Base-by-base conservation (phyloP, 2,329 filamentous ascomycete species). In the Penicillium crustosum region DNA sequence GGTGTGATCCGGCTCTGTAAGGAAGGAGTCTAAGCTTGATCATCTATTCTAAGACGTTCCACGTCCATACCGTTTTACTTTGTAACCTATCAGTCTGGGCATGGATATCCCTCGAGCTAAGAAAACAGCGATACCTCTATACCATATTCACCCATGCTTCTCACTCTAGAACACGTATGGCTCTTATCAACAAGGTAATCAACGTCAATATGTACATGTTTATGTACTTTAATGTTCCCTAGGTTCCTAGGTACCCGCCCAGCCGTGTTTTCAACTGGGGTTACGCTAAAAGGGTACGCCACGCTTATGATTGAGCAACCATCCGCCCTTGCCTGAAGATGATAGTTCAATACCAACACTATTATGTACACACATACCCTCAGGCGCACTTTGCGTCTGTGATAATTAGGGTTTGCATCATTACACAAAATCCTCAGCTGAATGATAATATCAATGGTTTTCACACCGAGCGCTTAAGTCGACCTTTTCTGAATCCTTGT, bases 261-360 rank as follows among this genome's bases (percentile, higher is more conserved):
- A 55, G 60, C 61, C 43, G 48, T 59, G 50, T 66, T 66, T 59
- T 25, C 58, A 63, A 64, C 60, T 33, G 55, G 44, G 60, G 62
- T 63, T 63, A 57, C 56, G 55, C 57, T 29, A 58, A 60, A 54
- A 60, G 51, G 50, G 44, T 53, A 59, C 53, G 61, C 64, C 57
- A 58, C 49, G 52, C 61, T 63, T 49, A 53, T 57, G 58, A 58
- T 55, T 58, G 57, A 66, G 63, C 62, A 59, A 64, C 55, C 52
- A 35, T 55, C 39, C 49, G 41, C 54, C 54, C 54, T 57, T 57
- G 25, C 55, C 49, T 57, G 6, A 35, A 49, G 39, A 54, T 41
- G 53, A 44, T 35, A 21, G n/a, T 52, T 21, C n/a, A 25, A 27
- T 43, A 43, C 41, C 44, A 31, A 13, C 35, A 38, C 33, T n/a